Evolutionary conservation across 1,284 basidiomycete genomes (phyloP).

Genomic region (Albatrellus sp.): DNA sequence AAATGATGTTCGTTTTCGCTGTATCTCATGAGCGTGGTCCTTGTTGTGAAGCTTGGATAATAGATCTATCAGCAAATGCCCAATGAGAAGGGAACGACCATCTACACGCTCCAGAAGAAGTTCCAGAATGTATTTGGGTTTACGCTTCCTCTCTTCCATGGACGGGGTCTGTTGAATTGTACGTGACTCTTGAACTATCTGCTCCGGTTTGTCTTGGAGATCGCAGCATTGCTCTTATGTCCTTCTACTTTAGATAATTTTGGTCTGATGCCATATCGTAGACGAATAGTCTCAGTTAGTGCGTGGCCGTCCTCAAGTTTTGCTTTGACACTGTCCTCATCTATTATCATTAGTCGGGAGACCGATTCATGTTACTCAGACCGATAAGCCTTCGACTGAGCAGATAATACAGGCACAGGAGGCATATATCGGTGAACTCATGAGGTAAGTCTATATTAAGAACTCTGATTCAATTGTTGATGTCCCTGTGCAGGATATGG

Average conservation of each 20-base stretch:
- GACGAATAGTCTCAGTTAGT: constrained; percentile 91
- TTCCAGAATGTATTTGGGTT: constrained; percentile 92
- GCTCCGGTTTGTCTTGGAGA: background rate
- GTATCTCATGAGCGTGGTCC: background rate
- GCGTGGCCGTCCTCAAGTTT: constrained; percentile 25
- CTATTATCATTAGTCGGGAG: constrained; percentile 53
- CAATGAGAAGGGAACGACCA: constrained; percentile 84
- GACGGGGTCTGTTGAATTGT: constrained; percentile 88
- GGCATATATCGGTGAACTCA: constrained; percentile 85
- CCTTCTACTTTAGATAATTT: constrained; percentile 66
- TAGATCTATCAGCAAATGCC: constrained; percentile 95
- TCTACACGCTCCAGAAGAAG: constrained; percentile 78
- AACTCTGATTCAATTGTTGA: no score
- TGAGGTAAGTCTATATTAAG: constrained; percentile 40
- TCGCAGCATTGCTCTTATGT: no score
- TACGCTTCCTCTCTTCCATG: constrained; percentile 92
- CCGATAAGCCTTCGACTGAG: constrained; percentile 71
- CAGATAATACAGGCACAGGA: constrained; percentile 74
- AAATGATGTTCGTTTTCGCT: constrained; percentile 70
- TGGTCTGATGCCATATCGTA: constrained; percentile 86
- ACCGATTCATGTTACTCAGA: constrained; percentile 74
- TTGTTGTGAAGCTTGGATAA: background rate
- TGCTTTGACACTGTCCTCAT: background rate
- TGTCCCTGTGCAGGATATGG: constrained; percentile 64
- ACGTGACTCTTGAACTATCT: constrained; percentile 15